Conservation (phyloP, 2,329 filamentous ascomycete genomes). For the Fusarium zealandicum region DNA sequence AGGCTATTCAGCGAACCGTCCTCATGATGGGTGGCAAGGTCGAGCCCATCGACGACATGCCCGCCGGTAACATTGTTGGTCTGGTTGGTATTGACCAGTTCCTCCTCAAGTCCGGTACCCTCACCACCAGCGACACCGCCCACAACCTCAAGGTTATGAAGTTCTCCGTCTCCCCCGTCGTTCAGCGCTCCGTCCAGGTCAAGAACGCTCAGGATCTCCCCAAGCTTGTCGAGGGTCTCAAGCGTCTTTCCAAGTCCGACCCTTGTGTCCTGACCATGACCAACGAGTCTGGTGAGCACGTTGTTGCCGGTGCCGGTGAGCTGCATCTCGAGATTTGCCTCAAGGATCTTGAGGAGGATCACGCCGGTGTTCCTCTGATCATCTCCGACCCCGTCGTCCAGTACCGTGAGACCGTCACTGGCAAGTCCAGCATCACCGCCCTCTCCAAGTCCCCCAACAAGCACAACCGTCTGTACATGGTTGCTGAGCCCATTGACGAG, state of each 20-base stretch:
- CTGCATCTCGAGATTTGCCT: constrained; percentile 99
- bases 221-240: constrained; percentile 99
- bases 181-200: constrained; percentile 97
- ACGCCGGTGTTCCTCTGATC: constrained; percentile 96
- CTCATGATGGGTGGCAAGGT: constrained; percentile 99
- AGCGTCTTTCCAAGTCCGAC: constrained; percentile 99
- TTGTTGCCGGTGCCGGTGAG: constrained; percentile 99
- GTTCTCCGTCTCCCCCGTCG: constrained; percentile 99
- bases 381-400: constrained; percentile 98
- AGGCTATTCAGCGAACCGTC: constrained; percentile 99
- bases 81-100: constrained; percentile 99
- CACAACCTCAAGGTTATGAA: constrained; percentile 99
- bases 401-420: constrained; percentile 95
- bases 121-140: constrained; percentile 94
- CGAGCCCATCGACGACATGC: constrained; percentile 98
- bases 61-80: constrained; percentile 99
- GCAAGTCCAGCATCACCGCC: constrained; percentile 89
- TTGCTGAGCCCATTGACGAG: constrained; percentile 88
- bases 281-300: constrained; percentile 94
- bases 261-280: constrained; percentile 95
- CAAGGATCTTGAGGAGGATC: constrained; percentile 99
- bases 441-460: constrained; percentile 99
- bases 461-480: constrained; percentile 99
- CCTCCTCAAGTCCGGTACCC: constrained; percentile 99
- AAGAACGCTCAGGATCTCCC: constrained; percentile 99